phyloP scores from a whole-genome alignment of 306 rosid species.

The Quercus alba region DNA sequence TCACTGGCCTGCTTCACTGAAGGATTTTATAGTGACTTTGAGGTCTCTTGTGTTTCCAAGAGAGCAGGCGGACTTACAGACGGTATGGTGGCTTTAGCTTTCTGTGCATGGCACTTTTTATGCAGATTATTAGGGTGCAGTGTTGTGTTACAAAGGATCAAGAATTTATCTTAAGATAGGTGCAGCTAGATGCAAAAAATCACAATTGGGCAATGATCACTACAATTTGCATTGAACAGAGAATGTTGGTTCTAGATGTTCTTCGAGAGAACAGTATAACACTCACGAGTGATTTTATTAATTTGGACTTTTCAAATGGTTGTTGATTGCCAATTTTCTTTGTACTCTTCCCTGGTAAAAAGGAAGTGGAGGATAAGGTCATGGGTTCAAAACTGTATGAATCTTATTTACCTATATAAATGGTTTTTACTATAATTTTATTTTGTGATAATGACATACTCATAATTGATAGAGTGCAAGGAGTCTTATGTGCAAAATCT shows the following conservation, averaged over 20 bases:
- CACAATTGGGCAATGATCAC: neutral
- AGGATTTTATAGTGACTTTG: constrained; percentile 48
- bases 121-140: too few relatives aligned
- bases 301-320: neutral
- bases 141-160: neutral
- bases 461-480: neutral
- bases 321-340: neutral
- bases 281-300: neutral
- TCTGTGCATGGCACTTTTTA: neutral
- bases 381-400: neutral
- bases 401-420: neutral
- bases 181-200: constrained; percentile 3
- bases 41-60: constrained; percentile 62
- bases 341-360: neutral
- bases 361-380: neutral
- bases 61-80: constrained; percentile 57
- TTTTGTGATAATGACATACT: neutral
- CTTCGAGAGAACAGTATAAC: neutral
- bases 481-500: neutral
- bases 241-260: neutral
- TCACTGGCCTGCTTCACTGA: constrained; percentile 76
- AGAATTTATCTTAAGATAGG: neutral
- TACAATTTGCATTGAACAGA: neutral
- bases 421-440: neutral
- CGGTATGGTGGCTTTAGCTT: constrained; percentile 35